These are phyloP conservation scores for Diplosphaera chodatii DNA, from an alignment of 139 green algal genomes.

Conservation along the genomic window DNA sequence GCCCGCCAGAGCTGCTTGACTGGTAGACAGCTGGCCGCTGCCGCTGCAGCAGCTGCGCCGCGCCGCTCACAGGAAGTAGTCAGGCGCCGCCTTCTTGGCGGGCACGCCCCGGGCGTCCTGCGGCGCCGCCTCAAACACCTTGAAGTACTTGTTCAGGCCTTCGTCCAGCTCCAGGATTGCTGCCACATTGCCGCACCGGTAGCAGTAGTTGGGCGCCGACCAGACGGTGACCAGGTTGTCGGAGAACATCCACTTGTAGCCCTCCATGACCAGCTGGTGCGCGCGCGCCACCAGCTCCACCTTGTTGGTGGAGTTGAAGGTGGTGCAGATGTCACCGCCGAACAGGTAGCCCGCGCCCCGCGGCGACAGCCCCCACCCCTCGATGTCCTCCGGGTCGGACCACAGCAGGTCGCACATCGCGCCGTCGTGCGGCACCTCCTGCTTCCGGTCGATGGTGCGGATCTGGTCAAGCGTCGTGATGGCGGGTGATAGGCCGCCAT, in stretches of 20 bases:
- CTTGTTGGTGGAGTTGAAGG: constrained; percentile 83
- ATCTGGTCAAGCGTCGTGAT: constrained; percentile 94
- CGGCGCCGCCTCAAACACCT: constrained; percentile 93
- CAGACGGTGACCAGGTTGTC: constrained; percentile 95
- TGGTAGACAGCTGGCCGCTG: no score
- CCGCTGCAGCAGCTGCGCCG: no score
- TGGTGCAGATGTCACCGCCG: constrained; percentile 79
- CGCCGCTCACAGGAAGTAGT: constrained; percentile 80
- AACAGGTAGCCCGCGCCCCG: constrained; percentile 93
- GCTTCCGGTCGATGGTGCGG: constrained; percentile 94
- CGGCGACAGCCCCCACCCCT: constrained; percentile 87
- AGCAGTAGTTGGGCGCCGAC: constrained; percentile 98
- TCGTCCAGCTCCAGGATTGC: constrained; percentile 96
- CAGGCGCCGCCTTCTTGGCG: constrained; percentile 78
- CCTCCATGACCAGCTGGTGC: constrained; percentile 99
- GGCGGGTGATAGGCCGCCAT: constrained; percentile 92
- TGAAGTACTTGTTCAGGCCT: constrained; percentile 81
- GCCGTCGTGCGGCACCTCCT: constrained; percentile 97
- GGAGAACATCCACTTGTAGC: constrained; percentile 99
- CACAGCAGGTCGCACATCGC: constrained; percentile 99
- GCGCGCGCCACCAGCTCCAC: constrained; percentile 82
- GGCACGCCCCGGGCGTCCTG: constrained; percentile 78
- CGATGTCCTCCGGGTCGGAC: constrained; percentile 95
- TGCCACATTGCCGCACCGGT: constrained; percentile 95
- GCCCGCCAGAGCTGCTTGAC: no score